Base-by-base conservation (phyloP, 75 land plant species). In the Sequoia sempervirens region DNA sequence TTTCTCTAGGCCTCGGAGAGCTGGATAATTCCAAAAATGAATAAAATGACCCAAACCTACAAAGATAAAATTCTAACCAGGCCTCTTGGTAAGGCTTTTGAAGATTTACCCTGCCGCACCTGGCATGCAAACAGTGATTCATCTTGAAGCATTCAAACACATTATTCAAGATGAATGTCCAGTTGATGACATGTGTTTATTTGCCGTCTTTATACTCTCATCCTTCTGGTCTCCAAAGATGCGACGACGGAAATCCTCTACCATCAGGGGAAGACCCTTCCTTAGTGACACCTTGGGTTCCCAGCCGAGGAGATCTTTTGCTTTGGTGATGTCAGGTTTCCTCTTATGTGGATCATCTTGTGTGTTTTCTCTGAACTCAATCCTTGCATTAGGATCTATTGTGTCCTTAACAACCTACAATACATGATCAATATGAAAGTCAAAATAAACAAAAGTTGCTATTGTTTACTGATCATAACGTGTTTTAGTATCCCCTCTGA, bases 281-380 rank as follows among this genome's bases (percentile, higher is more conserved):
- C 90, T 87, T 64, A 96, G 86, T 2, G 93, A 45, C 20, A 95
- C 86, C 85, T 91, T 94, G 50, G 97, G 97, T 80, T 95, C 93
- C 97, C 97, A 95, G 20, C 94, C 94, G 13, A 95, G 92, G 47
- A 86, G 47, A 69, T 91, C 94, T 80, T 92, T 95, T 26, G 97
- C 97, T 85, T 82, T 95, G 2, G 97, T 72, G 76, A 95, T 95
- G 68, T 95, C 96, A 30, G 97, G 97, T 86, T 93, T 95, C 89
- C 98, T 89, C 93, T 89, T 96, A 95, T 96, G 98, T 1, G 98
- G 98, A 73, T 94, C 98, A 64, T 96, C 98, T 70, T 83, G 92
- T 9, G 97, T 96, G 90, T 96, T 96, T 70, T 88, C 85, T 73
- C 87, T 88, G 87, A 93, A 93, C 87, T 89, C 95, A 36, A 96